phyloP scores from a whole-genome alignment of 176 grass and related monocot species.

The Coix lacrymajobi region DNA sequence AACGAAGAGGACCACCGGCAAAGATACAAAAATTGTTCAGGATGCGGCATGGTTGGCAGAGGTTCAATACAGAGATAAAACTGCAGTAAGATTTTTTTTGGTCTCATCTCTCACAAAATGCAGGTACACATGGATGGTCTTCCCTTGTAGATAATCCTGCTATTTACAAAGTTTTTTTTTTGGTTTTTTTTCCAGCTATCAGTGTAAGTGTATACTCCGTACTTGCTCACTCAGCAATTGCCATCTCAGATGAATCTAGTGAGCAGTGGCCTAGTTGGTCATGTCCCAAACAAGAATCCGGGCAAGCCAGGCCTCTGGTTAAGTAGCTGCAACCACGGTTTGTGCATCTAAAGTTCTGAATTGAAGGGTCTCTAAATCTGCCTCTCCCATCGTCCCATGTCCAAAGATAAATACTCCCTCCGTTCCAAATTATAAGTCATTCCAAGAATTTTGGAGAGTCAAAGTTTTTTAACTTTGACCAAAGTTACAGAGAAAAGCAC shows the following conservation, averaged over 20 bases:
- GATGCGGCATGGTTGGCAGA: conserved; percentile 12
- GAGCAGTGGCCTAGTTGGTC: not conserved
- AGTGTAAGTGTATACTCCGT: too few relatives aligned
- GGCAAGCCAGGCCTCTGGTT: not conserved
- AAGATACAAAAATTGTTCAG: not conserved
- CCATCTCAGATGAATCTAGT: not conserved
- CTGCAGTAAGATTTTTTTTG: not conserved
- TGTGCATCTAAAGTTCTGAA: not conserved
- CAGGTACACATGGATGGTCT: not conserved
- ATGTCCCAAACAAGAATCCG: not conserved
- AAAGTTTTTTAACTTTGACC: too few relatives aligned
- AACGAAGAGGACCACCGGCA: not conserved
- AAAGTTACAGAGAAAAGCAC: too few relatives aligned
- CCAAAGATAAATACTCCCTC: not conserved
- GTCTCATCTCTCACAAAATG: not conserved
- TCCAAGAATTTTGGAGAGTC: too few relatives aligned
- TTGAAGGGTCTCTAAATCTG: not conserved
- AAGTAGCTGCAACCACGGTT: not conserved
- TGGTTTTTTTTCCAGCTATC: too few relatives aligned
- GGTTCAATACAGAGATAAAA: not conserved
- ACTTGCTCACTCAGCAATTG: not conserved
- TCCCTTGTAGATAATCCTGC: not conserved
- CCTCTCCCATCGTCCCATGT: not conserved
- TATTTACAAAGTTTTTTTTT: not conserved
- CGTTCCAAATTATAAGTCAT: too few relatives aligned